These are phyloP conservation scores for Populus davidiana DNA, from an alignment of 345 rosid species.

Conservation along the genomic window DNA sequence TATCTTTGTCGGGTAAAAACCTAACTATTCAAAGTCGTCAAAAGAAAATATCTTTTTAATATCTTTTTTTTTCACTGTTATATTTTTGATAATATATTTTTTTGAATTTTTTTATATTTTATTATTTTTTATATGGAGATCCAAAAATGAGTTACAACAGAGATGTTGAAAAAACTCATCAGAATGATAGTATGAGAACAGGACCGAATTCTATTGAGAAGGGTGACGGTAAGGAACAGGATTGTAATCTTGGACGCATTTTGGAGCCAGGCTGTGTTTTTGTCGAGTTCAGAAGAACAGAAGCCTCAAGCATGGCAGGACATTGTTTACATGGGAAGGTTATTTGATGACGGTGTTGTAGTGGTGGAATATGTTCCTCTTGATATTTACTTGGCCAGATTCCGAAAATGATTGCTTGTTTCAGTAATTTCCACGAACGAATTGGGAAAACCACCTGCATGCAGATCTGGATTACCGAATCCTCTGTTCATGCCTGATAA, in stretches of 20 bases:
- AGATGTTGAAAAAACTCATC: conserved; percentile 16
- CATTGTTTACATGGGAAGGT: conserved; percentile 73
- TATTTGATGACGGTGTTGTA: conserved; percentile 51
- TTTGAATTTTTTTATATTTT: too few relatives aligned
- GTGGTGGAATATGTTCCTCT: conserved; percentile 58
- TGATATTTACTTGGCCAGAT: conserved; percentile 49
- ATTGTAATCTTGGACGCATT: conserved; percentile 21
- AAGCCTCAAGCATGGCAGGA: conserved; percentile 66
- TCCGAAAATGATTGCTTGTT: conserved; percentile 32
- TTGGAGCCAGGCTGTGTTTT: conserved; percentile 67
- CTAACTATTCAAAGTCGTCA: too few relatives aligned
- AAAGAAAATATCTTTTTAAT: too few relatives aligned
- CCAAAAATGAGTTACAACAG: too few relatives aligned
- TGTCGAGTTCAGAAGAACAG: conserved; percentile 74
- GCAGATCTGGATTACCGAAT: neutral
- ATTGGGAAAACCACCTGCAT: neutral
- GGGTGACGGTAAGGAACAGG: conserved; percentile 28
- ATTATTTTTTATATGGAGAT: too few relatives aligned
- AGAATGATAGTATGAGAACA: neutral
- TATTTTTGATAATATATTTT: too few relatives aligned
- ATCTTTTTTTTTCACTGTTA: too few relatives aligned
- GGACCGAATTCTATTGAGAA: conserved; percentile 22
- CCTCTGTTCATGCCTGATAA: neutral
- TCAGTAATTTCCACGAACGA: neutral
- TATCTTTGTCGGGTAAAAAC: too few relatives aligned